Percentiles rank a stretch among this genome's conserved stretches.
These are phyloP conservation scores for Neofusicoccum ribis DNA, from an alignment of 2,329 filamentous ascomycete species.

Conservation along the genomic window DNA sequence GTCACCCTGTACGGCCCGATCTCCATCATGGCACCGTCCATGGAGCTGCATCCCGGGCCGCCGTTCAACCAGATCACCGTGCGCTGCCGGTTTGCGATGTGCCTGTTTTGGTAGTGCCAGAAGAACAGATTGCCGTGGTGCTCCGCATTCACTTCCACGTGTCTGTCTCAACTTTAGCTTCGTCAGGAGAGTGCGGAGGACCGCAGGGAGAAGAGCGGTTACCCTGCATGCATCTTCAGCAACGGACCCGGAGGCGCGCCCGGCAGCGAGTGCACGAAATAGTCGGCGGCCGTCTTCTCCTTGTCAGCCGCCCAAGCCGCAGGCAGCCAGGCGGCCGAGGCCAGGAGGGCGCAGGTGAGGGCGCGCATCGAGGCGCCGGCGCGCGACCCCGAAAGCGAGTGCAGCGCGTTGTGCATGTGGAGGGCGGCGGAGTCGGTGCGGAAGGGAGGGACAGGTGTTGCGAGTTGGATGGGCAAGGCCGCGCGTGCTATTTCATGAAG, in stretches of 20 bases:
- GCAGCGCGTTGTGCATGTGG: conserved; percentile 21
- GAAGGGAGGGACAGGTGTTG: conserved; percentile 23
- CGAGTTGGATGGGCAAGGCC: conserved; percentile 23
- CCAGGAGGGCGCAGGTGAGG: conserved; percentile 33
- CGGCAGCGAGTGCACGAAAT: conserved; percentile 82
- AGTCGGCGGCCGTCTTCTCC: conserved; percentile 73
- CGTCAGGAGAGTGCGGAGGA: background rate
- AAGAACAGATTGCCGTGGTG: conserved; percentile 96
- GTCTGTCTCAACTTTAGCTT: conserved; percentile 54
- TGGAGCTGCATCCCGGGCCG: conserved; percentile 93
- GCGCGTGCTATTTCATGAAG: conserved; percentile 39
- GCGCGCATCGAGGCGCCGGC: conserved; percentile 33
- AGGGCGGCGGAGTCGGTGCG: conserved; percentile 25
- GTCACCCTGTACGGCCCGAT: conserved; percentile 88
- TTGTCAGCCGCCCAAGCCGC: conserved; percentile 30
- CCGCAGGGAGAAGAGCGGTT: conserved; percentile 24
- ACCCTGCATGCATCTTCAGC: conserved; percentile 98
- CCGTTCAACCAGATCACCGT: conserved; percentile 98
- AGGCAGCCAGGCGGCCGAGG: conserved; percentile 35
- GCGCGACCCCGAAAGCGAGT: conserved; percentile 25
- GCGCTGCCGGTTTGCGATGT: conserved; percentile 87
- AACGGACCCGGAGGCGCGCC: conserved; percentile 77
- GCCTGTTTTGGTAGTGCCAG: conserved; percentile 95
- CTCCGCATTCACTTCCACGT: conserved; percentile 84
- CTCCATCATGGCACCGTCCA: conserved; percentile 96